Evolutionary conservation across 495 filamentous ascomycete genomes (phyloP).

Genomic region (Penicilliopsis zonata): DNA sequence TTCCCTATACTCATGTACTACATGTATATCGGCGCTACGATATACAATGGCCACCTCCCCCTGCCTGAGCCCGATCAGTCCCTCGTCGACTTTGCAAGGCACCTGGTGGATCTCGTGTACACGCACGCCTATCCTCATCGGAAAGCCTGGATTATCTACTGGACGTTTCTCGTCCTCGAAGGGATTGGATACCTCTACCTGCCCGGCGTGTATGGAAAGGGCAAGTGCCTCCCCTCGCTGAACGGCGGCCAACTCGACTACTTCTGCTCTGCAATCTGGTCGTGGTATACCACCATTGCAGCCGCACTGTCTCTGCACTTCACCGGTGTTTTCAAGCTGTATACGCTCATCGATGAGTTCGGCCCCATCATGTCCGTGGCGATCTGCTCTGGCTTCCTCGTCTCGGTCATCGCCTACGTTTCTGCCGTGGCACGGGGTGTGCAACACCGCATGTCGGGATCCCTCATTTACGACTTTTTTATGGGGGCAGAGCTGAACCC

Average conservation of each 20-base stretch:
- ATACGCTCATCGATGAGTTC: constrained; percentile 82
- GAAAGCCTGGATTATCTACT: constrained; percentile 78
- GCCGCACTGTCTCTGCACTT: constrained; percentile 55
- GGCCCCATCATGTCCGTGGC: constrained; percentile 76
- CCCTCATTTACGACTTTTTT: constrained; percentile 91
- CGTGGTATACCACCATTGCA: constrained; percentile 70
- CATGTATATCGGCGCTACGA: constrained; percentile 89
- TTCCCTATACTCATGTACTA: constrained; percentile 94
- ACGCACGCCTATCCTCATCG: constrained; percentile 63
- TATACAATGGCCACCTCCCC: constrained; percentile 75
- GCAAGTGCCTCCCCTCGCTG: constrained; percentile 69
- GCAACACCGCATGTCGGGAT: constrained; percentile 85
- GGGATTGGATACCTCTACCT: constrained; percentile 61
- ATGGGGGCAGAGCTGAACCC: constrained; percentile 98
- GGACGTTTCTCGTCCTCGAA: constrained; percentile 70
- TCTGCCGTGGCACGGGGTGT: constrained; percentile 66
- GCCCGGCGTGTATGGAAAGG: constrained; percentile 66
- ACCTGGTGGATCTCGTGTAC: constrained; percentile 54
- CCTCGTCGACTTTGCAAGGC: constrained; percentile 47
- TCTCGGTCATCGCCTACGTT: constrained; percentile 66
- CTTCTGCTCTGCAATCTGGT: constrained; percentile 73
- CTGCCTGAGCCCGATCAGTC: constrained; percentile 46
- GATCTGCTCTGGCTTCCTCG: constrained; percentile 72
- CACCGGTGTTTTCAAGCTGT: constrained; percentile 66
- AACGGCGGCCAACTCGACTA: constrained; percentile 70